These are phyloP conservation scores for Thelonectria blattea DNA, from an alignment of 2,329 filamentous ascomycete genomes.

Conservation along the genomic window DNA sequence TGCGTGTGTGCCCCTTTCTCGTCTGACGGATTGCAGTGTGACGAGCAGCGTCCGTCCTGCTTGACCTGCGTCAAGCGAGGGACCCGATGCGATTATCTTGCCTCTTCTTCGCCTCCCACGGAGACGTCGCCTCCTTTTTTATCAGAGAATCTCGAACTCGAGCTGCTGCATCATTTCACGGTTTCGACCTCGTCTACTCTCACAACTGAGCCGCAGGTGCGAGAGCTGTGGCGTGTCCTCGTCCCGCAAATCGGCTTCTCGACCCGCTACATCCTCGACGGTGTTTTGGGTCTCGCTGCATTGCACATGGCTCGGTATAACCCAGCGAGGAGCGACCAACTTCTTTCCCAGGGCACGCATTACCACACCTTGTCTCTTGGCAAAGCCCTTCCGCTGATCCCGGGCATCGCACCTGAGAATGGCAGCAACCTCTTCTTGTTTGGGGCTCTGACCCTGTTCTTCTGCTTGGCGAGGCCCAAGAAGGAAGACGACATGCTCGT, in stretches of 20 bases:
- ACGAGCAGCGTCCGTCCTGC: slow-evolving; percentile 17
- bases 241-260: slow-evolving; percentile 16
- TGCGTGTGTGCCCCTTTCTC: not conserved
- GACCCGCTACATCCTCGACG: slow-evolving; percentile 15
- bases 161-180: slow-evolving; percentile 15
- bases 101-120: not conserved
- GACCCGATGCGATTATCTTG: slow-evolving; percentile 8
- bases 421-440: slow-evolving; percentile 25
- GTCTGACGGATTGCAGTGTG: slow-evolving; percentile 10
- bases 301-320: slow-evolving; percentile 15
- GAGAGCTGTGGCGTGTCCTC: slow-evolving; percentile 15
- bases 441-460: slow-evolving; percentile 24
- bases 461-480: slow-evolving; percentile 22
- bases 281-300: slow-evolving; percentile 8
- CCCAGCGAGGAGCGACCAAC: slow-evolving; percentile 9
- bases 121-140: not conserved
- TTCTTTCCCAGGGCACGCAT: slow-evolving; percentile 16
- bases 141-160: slow-evolving; percentile 2
- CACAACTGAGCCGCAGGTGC: slow-evolving; percentile 6
- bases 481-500: slow-evolving; percentile 25
- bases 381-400: slow-evolving; percentile 21
- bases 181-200: slow-evolving; percentile 15
- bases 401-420: slow-evolving; percentile 17
- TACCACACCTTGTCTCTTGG: slow-evolving; percentile 21
- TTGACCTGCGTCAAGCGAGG: slow-evolving; percentile 14